phyloP scores from a whole-genome alignment of 202 grass and related monocot species.

The Musa balbisiana region DNA sequence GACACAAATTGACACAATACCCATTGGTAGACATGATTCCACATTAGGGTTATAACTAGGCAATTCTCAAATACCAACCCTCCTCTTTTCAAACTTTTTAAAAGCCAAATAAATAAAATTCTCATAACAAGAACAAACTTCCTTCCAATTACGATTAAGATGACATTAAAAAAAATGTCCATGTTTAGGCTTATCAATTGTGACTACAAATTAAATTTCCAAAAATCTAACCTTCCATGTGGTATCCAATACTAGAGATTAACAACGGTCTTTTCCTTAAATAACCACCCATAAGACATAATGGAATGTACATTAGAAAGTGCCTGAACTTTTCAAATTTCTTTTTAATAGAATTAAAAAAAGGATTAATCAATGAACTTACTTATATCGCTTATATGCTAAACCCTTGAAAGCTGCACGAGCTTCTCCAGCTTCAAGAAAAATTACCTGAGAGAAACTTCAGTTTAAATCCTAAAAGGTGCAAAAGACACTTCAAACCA shows the following conservation, averaged over 20 bases:
- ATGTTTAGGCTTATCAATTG: too few relatives aligned
- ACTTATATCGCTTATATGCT: constrained; percentile 84
- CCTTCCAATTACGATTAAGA: too few relatives aligned
- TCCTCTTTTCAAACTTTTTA: too few relatives aligned
- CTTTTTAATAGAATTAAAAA: neutral
- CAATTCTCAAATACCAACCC: neutral
- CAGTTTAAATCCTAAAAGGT: constrained; percentile 4
- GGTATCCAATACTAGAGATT: too few relatives aligned
- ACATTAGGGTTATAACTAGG: neutral
- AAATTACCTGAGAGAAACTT: constrained; percentile 54
- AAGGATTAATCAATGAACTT: constrained; percentile 31
- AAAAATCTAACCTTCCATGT: too few relatives aligned
- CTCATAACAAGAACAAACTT: too few relatives aligned
- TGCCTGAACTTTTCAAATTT: neutral
- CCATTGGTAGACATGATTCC: neutral
- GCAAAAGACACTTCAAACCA: neutral
- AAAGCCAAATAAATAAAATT: too few relatives aligned
- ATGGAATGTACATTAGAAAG: neutral
- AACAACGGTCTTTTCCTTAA: too few relatives aligned
- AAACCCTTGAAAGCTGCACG: constrained; percentile 70
- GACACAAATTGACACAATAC: neutral
- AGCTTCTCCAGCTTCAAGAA: constrained; percentile 85
- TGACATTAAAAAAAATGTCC: too few relatives aligned
- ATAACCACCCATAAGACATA: too few relatives aligned
- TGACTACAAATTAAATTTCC: too few relatives aligned